A percentile compares a stretch with the other conserved stretches of the same genome.
These are phyloP conservation scores for Quercus glauca DNA, from an alignment of 306 rosid genomes.

Conservation along the genomic window DNA sequence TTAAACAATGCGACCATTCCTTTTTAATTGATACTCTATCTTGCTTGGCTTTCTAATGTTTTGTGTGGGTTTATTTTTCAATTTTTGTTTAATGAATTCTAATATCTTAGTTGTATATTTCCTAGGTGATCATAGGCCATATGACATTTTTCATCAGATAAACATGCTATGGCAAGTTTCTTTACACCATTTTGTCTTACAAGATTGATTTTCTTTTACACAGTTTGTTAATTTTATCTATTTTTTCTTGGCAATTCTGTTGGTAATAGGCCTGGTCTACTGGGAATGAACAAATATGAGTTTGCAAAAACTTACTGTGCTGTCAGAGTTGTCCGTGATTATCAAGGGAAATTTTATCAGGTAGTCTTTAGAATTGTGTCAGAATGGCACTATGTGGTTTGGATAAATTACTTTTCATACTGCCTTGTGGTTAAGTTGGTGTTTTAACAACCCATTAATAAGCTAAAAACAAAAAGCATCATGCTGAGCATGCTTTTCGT, in stretches of 20 bases:
- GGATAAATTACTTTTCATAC: background rate
- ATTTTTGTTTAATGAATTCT: slow-evolving; percentile 25
- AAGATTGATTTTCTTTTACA: slow-evolving; percentile 10
- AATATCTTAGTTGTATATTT: slow-evolving; percentile 45
- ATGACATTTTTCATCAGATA: slow-evolving; percentile 92
- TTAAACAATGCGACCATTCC: slow-evolving; percentile 6
- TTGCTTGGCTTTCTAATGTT: slow-evolving; percentile 1
- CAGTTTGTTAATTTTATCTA: slow-evolving; percentile 10
- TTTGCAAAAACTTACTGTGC: slow-evolving; percentile 89
- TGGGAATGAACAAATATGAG: slow-evolving; percentile 71
- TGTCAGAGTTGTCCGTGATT: slow-evolving; percentile 44
- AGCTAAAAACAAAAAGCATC: background rate
- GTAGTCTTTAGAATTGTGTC: slow-evolving; percentile 38
- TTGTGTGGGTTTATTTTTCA: slow-evolving; percentile 3
- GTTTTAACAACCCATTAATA: background rate
- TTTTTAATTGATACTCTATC: slow-evolving; percentile 10
- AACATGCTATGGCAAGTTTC: slow-evolving; percentile 85
- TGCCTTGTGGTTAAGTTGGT: slow-evolving; percentile 19
- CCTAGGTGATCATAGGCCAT: slow-evolving; percentile 95
- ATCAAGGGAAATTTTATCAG: slow-evolving; percentile 70
- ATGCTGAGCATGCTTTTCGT: slow-evolving; percentile 23
- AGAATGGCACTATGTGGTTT: slow-evolving; percentile 1
- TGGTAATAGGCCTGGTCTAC: slow-evolving; percentile 81
- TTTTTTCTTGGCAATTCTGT: slow-evolving; percentile 22
- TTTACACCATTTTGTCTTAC: slow-evolving; percentile 20